Percentiles rank a stretch among this genome's conserved stretches.
Evolutionary conservation across 1,284 basidiomycete species (phyloP).

Genomic region (Heliocybe sulcata): DNA sequence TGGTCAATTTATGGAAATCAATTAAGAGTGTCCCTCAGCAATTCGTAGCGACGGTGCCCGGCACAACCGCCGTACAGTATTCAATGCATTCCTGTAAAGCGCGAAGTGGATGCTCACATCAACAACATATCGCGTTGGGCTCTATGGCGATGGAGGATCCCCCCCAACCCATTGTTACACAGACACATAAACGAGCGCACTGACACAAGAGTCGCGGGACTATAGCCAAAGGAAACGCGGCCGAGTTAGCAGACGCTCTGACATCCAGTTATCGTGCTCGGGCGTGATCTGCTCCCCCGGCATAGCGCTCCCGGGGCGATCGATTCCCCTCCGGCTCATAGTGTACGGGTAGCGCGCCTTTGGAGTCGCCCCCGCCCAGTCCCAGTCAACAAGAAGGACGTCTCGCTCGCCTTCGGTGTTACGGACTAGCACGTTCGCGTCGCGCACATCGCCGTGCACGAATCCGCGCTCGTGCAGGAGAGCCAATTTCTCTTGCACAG

Average conservation of each 20-base stretch:
- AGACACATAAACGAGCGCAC: no score
- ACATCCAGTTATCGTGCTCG: background rate
- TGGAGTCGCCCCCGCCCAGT: conserved; percentile 3
- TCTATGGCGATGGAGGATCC: no score
- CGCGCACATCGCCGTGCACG: background rate
- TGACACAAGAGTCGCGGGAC: no score
- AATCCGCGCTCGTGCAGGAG: background rate
- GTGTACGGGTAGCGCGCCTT: conserved; percentile 1
- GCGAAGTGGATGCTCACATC: no score
- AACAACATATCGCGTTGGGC: no score
- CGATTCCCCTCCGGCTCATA: conserved; percentile 1
- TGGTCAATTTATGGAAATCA: no score
- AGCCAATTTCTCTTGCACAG: background rate
- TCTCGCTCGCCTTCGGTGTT: background rate
- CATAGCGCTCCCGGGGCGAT: background rate
- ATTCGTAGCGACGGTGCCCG: no score
- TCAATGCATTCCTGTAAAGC: no score
- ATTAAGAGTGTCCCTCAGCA: no score
- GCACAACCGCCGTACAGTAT: no score
- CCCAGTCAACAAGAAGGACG: conserved; percentile 5
- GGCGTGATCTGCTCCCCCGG: background rate
- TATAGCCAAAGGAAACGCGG: no score
- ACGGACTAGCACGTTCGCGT: conserved; percentile 3
- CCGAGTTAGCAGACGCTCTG: background rate
- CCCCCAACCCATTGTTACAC: no score